phyloP scores from a whole-genome alignment of 2,329 filamentous ascomycete species.

The Colletotrichum lupini region DNA sequence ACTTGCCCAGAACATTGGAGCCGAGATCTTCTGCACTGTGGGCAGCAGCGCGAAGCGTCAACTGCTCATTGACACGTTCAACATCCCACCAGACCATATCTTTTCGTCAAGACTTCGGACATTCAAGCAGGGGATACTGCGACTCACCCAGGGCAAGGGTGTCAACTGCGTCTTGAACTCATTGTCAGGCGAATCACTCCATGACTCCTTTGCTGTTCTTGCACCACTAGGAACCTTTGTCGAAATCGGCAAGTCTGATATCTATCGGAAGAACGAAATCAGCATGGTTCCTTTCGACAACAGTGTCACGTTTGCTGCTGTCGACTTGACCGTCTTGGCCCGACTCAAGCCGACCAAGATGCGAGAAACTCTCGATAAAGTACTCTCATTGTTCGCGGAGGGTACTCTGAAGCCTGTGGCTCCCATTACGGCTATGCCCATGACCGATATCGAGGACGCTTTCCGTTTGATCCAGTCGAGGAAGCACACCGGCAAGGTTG shows the following conservation, averaged over 20 bases:
- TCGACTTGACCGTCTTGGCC: conserved; percentile 49
- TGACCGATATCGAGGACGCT: conserved; percentile 47
- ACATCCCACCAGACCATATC: conserved; percentile 41
- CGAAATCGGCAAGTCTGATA: conserved; percentile 55
- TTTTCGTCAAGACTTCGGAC: conserved; percentile 39
- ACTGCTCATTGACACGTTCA: conserved; percentile 40
- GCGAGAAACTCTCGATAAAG: conserved; percentile 35
- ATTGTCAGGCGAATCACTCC: conserved; percentile 52
- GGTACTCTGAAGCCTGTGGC: conserved; percentile 44
- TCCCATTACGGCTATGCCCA: conserved; percentile 47
- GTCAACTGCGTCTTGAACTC: conserved; percentile 53
- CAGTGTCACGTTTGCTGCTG: conserved; percentile 57
- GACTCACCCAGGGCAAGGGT: conserved; percentile 42
- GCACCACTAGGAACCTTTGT: conserved; percentile 57
- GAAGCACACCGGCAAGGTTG: conserved; percentile 50
- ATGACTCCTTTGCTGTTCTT: conserved; percentile 55
- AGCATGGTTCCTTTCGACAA: conserved; percentile 58
- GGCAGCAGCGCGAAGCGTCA: conserved; percentile 42
- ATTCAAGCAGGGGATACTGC: conserved; percentile 44
- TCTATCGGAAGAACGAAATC: conserved; percentile 51
- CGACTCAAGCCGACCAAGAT: conserved; percentile 27
- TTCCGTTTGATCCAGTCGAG: conserved; percentile 38
- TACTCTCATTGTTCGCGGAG: conserved; percentile 32
- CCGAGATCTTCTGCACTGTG: conserved; percentile 46
- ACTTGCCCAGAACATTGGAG: conserved; percentile 44